Percentiles rank a stretch among this genome's conserved stretches.
Evolutionary conservation across 1,284 basidiomycete genomes (phyloP).

Genomic region (Veloboletus limbatus): DNA sequence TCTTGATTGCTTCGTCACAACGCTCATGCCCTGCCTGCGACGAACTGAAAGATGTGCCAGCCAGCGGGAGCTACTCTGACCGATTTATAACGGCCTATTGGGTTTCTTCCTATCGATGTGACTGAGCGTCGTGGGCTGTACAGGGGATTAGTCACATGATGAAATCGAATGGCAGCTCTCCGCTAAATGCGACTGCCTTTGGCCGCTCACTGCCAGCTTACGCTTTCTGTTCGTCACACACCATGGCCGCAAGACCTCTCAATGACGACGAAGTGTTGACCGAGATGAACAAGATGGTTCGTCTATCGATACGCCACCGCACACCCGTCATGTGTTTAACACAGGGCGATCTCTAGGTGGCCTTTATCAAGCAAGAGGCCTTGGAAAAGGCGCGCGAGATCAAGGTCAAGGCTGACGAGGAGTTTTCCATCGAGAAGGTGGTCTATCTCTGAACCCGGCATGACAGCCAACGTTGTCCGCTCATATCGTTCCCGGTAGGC

Average conservation of each 20-base stretch:
- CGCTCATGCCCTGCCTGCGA: too few species aligned
- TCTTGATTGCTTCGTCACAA: too few species aligned
- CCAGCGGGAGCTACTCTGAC: too few species aligned
- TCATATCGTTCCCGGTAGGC: slow-evolving; percentile 51
- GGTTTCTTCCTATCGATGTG: too few species aligned
- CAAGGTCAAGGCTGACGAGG: slow-evolving; percentile 93
- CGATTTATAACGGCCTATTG: too few species aligned
- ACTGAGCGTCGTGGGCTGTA: too few species aligned
- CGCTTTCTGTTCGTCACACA: slow-evolving; percentile 11
- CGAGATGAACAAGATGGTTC: slow-evolving; percentile 99
- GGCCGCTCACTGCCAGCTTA: too few species aligned
- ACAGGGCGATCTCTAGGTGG: slow-evolving; percentile 56
- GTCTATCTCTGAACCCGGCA: not conserved
- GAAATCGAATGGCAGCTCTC: too few species aligned
- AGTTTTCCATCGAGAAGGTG: slow-evolving; percentile 97
- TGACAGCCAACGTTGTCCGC: not conserved
- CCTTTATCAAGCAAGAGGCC: slow-evolving; percentile 97
- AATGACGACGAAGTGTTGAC: slow-evolving; percentile 95
- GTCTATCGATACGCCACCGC: slow-evolving; percentile 18
- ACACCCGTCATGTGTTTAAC: slow-evolving; percentile 11
- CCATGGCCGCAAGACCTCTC: slow-evolving; percentile 66
- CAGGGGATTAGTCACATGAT: too few species aligned
- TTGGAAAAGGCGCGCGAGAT: slow-evolving; percentile 96
- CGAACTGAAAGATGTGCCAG: too few species aligned
- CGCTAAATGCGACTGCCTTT: too few species aligned